Evolutionary conservation across 176 grass and related monocot species (phyloP), one percentile per base, ranked within the genome.

Genomic region (Carex myosuroides): DNA sequence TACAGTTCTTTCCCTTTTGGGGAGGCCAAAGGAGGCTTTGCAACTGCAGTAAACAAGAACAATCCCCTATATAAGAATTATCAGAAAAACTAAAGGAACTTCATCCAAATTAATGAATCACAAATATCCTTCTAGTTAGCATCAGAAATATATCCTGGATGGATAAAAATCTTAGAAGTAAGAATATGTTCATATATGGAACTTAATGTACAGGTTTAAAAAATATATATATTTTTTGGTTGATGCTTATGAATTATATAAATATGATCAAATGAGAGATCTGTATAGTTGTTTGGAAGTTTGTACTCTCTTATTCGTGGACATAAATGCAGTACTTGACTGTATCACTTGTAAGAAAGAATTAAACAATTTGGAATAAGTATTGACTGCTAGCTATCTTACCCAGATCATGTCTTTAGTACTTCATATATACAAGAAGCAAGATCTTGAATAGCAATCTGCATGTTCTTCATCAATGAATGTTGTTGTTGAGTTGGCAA

Each of bases 1-100:
- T 39, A 99, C 96, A 0, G 93, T 95, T 48, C 88, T 99, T 12
- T 92, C 89, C 6, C 88, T 99, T 35, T 22, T 99, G 65, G 96
- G 93, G 61, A 93, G 85, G 83, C 89, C 80, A 83, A 54, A 90
- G 84, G 96, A 99, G 62, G 96, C 93, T 21, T 62, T 93, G 75
- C 93, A 91, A 61, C 54, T 92, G 52, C 50, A 78, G 73, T 78
- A 78, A 78, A 55, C 6, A 30, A 10, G 24, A 33, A 5, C 32
- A 56, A 33, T 41, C 21, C 5, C 18, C 9, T 32, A 7, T 6
- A 13, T 29, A 32, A 32, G 11, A 30, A 56, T 17, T 77, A 77
- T 30, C 26, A 30, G 30, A 29, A 48, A 74, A 76, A 55, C 21
- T 24, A 8, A 17, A 29, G 21, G 17, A 75, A 75, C 5, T 13